phyloP scores from a whole-genome alignment of 441 rosid genomes.

The Croton laevigatus region DNA sequence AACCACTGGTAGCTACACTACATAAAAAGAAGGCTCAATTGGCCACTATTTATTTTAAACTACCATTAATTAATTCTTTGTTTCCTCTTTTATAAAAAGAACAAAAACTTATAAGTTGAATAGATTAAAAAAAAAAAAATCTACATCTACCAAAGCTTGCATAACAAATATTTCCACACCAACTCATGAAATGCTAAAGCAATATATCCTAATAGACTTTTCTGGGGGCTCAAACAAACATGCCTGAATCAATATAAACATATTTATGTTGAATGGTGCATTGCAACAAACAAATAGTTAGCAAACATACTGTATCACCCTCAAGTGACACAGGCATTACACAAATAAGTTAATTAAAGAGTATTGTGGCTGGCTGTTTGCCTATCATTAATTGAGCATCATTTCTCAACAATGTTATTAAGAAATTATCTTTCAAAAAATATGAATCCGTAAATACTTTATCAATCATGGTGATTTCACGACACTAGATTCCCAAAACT shows the following conservation, averaged over 20 bases:
- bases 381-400: neutral
- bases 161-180: neutral
- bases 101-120: too few relatives aligned
- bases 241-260: neutral
- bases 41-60: too few relatives aligned
- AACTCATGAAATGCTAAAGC: neutral
- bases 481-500: neutral
- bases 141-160: too few relatives aligned
- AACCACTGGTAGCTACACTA: too few relatives aligned
- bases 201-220: neutral
- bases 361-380: neutral
- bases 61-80: too few relatives aligned
- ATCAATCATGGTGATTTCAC: neutral
- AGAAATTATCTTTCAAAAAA: neutral
- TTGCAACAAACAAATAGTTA: neutral
- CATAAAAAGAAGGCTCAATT: too few relatives aligned
- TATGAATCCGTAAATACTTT: neutral
- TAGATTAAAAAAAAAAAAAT: too few relatives aligned
- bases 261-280: neutral
- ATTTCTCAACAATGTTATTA: neutral
- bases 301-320: neutral
- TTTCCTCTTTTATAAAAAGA: too few relatives aligned
- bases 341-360: neutral
- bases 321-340: neutral
- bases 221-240: neutral